Evolutionary conservation across 164 flowering plant genomes (phyloP).

Genomic region (Warburgia ugandensis): DNA sequence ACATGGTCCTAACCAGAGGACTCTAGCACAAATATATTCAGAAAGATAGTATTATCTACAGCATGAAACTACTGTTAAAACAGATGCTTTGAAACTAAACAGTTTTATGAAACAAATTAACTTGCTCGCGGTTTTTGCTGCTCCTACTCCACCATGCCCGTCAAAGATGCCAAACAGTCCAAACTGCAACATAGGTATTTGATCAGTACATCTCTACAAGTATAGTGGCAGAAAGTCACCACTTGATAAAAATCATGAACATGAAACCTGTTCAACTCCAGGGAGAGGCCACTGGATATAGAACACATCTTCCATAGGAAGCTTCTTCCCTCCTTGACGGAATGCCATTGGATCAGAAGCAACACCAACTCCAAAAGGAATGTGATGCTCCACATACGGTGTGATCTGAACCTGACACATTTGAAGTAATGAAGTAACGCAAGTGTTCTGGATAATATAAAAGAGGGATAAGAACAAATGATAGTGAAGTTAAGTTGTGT

Average conservation of each 20-base stretch:
- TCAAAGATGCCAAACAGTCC: slow-evolving; percentile 94
- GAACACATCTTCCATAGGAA: slow-evolving; percentile 96
- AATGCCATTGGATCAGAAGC: slow-evolving; percentile 94
- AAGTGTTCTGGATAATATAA: not conserved
- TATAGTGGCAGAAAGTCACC: not conserved
- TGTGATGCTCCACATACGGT: slow-evolving; percentile 29
- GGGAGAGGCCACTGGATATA: slow-evolving; percentile 88
- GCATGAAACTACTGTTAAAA: too few species aligned
- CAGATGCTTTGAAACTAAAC: too few species aligned
- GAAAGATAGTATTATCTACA: not conserved
- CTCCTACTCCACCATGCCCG: slow-evolving; percentile 95
- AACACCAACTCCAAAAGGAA: slow-evolving; percentile 77
- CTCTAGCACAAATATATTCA: not conserved
- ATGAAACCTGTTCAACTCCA: slow-evolving; percentile 64
- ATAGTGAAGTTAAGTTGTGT: too few species aligned
- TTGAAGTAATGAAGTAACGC: not conserved
- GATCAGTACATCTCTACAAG: not conserved
- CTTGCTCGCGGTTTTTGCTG: slow-evolving; percentile 88
- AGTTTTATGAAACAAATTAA: slow-evolving; percentile 26
- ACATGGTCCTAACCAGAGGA: not conserved
- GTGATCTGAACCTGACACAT: slow-evolving; percentile 60
- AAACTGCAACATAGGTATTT: slow-evolving; percentile 48
- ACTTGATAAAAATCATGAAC: not conserved
- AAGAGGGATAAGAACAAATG: not conserved
- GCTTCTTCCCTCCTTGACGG: slow-evolving; percentile 86